Conservation (phyloP, 495 filamentous ascomycete genomes). For the Cladorrhinum samala region DNA sequence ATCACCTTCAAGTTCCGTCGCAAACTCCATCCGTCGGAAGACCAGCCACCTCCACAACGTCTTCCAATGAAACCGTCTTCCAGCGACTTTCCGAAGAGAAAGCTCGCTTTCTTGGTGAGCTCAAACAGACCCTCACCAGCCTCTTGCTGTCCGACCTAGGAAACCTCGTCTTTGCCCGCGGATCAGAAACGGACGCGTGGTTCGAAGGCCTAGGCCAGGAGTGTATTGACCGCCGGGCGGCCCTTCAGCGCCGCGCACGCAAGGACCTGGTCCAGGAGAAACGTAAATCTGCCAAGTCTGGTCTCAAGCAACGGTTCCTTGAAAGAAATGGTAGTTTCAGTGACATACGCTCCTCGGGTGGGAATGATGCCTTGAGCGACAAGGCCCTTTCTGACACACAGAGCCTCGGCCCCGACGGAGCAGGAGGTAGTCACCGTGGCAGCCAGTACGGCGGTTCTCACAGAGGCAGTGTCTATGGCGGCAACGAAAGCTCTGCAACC, state of each 20-base stretch:
- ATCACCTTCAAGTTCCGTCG: slow-evolving; percentile 36
- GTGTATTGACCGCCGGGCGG: slow-evolving; percentile 69
- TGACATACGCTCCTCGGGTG: slow-evolving; percentile 40
- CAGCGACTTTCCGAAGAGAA: slow-evolving; percentile 47
- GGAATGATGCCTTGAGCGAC: slow-evolving; percentile 27
- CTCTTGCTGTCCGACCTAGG: slow-evolving; percentile 87
- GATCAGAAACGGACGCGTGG: slow-evolving; percentile 92
- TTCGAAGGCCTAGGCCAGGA: slow-evolving; percentile 72
- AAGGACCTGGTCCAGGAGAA: slow-evolving; percentile 36
- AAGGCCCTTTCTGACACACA: slow-evolving; percentile 26
- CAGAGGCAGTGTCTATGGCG: slow-evolving; percentile 24
- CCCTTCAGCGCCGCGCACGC: slow-evolving; percentile 45
- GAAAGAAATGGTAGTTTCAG: slow-evolving; percentile 55
- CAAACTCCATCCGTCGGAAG: slow-evolving; percentile 38
- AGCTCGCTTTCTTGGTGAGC: slow-evolving; percentile 62
- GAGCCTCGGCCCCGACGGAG: slow-evolving; percentile 24
- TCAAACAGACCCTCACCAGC: slow-evolving; percentile 75
- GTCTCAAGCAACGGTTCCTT: slow-evolving; percentile 43
- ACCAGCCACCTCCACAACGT: slow-evolving; percentile 47
- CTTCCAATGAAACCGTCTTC: slow-evolving; percentile 54
- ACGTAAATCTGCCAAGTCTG: slow-evolving; percentile 35
- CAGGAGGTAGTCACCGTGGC: slow-evolving; percentile 22
- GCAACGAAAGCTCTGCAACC: slow-evolving; percentile 35
- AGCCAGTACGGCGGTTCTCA: slow-evolving; percentile 14
- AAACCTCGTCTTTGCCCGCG: slow-evolving; percentile 71